These are phyloP conservation scores for Neocucurbitaria cava DNA, from an alignment of 2,329 filamentous ascomycete genomes.

Conservation along the genomic window DNA sequence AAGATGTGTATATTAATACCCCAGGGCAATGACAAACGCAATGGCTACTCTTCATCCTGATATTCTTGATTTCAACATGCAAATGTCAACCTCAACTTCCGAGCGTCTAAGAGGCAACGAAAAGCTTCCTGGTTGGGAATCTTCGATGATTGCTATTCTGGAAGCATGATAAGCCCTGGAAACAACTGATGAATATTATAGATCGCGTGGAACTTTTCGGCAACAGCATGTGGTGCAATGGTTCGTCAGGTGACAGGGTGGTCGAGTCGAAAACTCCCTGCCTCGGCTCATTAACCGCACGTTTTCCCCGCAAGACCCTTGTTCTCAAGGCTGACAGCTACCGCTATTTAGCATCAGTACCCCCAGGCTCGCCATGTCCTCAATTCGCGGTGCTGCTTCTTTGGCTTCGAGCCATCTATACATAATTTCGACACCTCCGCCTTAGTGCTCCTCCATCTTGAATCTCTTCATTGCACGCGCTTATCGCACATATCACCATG, in stretches of 20 bases:
- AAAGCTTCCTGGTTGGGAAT: neutral
- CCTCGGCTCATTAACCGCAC: constrained; percentile 24
- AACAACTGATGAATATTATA: neutral
- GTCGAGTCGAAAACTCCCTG: constrained; percentile 21
- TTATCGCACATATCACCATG: constrained; percentile 29
- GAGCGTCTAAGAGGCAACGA: neutral
- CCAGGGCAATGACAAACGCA: neutral
- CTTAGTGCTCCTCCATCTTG: constrained; percentile 1
- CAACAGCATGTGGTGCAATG: constrained; percentile 2
- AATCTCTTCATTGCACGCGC: neutral
- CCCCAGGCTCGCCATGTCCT: constrained; percentile 29
- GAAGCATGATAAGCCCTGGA: neutral
- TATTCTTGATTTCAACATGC: neutral
- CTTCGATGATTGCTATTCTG: neutral
- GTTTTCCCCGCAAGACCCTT: constrained; percentile 28
- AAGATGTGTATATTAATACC: neutral
- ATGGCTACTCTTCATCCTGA: neutral
- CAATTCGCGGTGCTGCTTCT: constrained; percentile 1
- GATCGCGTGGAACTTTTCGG: constrained; percentile 18
- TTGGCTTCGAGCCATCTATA: constrained; percentile 2
- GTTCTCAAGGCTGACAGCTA: constrained; percentile 15
- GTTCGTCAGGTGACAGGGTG: constrained; percentile 4
- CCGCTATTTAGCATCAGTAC: constrained; percentile 35
- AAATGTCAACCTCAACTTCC: neutral
- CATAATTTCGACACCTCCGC: neutral